A percentile compares a stretch with the other conserved stretches of the same genome.
phyloP scores from a whole-genome alignment of 257 asterid species.

The Solanum commersonii region DNA sequence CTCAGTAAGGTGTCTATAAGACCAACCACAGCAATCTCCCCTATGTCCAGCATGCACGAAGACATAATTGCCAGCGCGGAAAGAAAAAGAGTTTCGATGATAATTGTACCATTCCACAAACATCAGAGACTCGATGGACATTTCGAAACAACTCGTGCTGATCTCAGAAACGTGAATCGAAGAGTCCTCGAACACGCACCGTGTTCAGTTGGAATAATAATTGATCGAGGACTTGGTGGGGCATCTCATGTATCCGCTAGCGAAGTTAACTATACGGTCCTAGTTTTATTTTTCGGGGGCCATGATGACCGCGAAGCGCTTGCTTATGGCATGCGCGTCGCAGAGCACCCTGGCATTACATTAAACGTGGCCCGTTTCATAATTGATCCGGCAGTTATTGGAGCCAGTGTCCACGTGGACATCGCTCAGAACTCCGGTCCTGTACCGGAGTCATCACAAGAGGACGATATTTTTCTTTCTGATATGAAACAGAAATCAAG shows the following conservation, averaged over 20 bases:
- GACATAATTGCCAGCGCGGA: constrained; percentile 35
- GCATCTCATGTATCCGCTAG: constrained; percentile 45
- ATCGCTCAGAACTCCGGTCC: neutral
- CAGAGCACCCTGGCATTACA: constrained; percentile 10
- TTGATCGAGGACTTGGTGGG: constrained; percentile 58
- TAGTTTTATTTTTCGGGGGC: constrained; percentile 40
- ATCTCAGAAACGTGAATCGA: constrained; percentile 30
- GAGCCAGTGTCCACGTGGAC: neutral
- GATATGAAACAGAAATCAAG: neutral
- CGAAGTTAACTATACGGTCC: constrained; percentile 23
- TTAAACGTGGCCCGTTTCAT: neutral
- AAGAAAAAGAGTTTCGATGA: constrained; percentile 32
- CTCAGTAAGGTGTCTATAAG: constrained; percentile 34
- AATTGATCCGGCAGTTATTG: neutral
- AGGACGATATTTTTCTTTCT: neutral
- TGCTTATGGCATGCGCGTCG: neutral
- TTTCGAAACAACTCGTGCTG: constrained; percentile 31
- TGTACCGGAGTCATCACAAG: neutral
- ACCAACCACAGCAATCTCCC: constrained; percentile 43
- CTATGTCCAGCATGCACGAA: constrained; percentile 31
- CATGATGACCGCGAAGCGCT: neutral
- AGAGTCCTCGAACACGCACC: constrained; percentile 42
- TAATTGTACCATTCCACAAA: constrained; percentile 43
- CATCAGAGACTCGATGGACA: constrained; percentile 37
- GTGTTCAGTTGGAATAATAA: constrained; percentile 32